Evolutionary conservation across 2,329 filamentous ascomycete species (phyloP).

Genomic region (Aotearoamyces nothofagi): DNA sequence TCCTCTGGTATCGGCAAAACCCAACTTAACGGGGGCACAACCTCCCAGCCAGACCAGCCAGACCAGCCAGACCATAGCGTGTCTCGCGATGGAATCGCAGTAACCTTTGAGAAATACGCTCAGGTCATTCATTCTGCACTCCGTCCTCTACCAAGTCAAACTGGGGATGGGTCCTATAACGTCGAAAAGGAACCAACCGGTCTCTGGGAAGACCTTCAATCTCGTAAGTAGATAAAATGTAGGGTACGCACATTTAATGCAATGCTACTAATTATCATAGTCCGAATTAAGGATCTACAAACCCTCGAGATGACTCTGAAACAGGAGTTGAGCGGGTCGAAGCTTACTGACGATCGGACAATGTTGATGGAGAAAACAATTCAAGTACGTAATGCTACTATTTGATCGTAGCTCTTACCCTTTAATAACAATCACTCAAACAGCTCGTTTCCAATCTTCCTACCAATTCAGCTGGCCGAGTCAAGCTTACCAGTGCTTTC

Average conservation of each 20-base stretch:
- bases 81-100: conserved; percentile 5
- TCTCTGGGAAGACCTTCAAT: conserved; percentile 39
- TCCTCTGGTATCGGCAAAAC: background rate
- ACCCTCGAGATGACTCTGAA: conserved; percentile 45
- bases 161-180: conserved; percentile 46
- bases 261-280: too few relatives aligned
- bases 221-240: too few relatives aligned
- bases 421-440: conserved; percentile 3
- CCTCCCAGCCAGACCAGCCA: conserved; percentile 1
- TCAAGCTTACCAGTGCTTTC: conserved; percentile 49
- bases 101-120: conserved; percentile 6
- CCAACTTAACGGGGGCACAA: too few relatives aligned
- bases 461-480: conserved; percentile 41
- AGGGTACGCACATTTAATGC: too few relatives aligned
- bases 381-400: conserved; percentile 22
- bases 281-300: conserved; percentile 37
- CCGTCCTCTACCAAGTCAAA: conserved; percentile 46
- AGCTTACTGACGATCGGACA: conserved; percentile 48
- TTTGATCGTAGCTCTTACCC: background rate
- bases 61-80: conserved; percentile 8
- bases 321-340: conserved; percentile 43
- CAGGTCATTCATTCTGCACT: conserved; percentile 31
- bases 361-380: conserved; percentile 65
- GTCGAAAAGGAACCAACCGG: conserved; percentile 31
- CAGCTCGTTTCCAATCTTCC: conserved; percentile 51